These are phyloP conservation scores for Trametes meyenii DNA, from an alignment of 768 basidiomycete species.

Conservation along the genomic window DNA sequence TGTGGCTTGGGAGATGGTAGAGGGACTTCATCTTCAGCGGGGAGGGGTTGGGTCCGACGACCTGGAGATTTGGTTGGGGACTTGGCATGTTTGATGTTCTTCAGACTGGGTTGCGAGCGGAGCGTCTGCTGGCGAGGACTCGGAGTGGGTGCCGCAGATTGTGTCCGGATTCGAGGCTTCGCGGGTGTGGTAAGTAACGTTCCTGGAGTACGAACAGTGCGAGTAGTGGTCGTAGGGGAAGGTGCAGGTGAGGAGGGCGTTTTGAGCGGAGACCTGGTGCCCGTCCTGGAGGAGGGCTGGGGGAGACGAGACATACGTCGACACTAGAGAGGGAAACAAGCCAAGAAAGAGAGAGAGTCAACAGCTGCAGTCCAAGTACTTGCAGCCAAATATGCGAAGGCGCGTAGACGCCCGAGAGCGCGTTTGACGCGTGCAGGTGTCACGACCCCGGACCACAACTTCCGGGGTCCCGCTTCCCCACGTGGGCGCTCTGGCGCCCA, in stretches of 20 bases:
- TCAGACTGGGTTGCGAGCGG: conserved; percentile 25
- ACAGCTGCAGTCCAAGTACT: not conserved
- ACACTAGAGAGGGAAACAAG: not conserved
- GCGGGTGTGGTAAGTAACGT: conserved; percentile 12
- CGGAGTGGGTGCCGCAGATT: conserved; percentile 10
- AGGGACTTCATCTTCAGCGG: conserved; percentile 12
- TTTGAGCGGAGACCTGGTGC: conserved; percentile 20
- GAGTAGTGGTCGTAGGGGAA: conserved; percentile 10
- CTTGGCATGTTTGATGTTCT: conserved; percentile 22
- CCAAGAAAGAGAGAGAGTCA: not conserved
- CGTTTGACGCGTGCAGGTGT: conserved; percentile 9
- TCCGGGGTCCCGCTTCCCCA: conserved; percentile 12
- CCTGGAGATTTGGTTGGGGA: conserved; percentile 23
- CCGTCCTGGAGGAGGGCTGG: conserved; percentile 38
- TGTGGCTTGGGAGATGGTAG: conserved; percentile 31
- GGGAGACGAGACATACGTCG: conserved; percentile 47
- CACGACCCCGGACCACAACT: conserved; percentile 11
- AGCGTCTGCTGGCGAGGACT: conserved; percentile 20
- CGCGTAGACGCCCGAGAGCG: conserved; percentile 13
- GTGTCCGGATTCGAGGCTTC: conserved; percentile 11
- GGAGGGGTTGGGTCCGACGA: conserved; percentile 15
- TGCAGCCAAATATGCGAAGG: too few species aligned
- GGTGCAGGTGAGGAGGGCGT: conserved; percentile 30
- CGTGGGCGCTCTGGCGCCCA: conserved; percentile 18
- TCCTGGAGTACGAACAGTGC: not conserved